Base-by-base conservation (phyloP, 2,329 filamentous ascomycete species). In the Exophiala dermatitidis region DNA sequence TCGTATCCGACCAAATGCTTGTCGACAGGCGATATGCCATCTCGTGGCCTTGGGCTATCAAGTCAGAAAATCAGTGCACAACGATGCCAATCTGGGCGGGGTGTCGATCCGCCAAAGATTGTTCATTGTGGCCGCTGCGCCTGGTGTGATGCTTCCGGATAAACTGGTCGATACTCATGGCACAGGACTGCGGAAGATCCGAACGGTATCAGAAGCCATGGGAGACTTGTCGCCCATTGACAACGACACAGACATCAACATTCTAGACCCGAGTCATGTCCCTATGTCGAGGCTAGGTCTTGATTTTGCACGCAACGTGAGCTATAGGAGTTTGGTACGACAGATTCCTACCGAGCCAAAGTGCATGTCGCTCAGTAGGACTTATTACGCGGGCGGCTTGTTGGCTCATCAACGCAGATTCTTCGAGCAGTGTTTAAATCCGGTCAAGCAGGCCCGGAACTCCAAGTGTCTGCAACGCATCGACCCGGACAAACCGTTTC, bases 21-120 rank as follows among this genome's bases (percentile, higher is more conserved):
- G 90, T 48, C 83, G 82, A 1, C 86, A 90, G 60, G 72, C 93
- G 0, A 74, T 93, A 6, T 86, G 84, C 57, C 77, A 82, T 0
- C 70, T 93, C 0, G 83, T 91, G 0, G 85, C 84, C 0, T 74
- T 93, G 58, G 88, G 87, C 0, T 94, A 93, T 60, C 88, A 94
- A 63, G 73, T 82, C 0, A 79, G 85, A 38, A 77, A 87, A 36
- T 81, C 83, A 52, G 72, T 84, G 0, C 72, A 87, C 19, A 86
- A 90, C 59, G 79, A 86, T 0, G 88, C 84, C 75, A 79, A 78
- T 0, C 81, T 79, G 58, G 85, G 86, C 1, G 81, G 82, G 1
- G 71, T 81, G 0, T 87, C 93, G 64, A 72, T 70, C 2, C 78
- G 88, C 3, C 78, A 76, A 2, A 76, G 88, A 4, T 72, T 91